Percentiles rank a stretch among this genome's conserved stretches.
phyloP scores from a whole-genome alignment of 352 stramenopile genomes.

The Globisporangium spinosum region DNA sequence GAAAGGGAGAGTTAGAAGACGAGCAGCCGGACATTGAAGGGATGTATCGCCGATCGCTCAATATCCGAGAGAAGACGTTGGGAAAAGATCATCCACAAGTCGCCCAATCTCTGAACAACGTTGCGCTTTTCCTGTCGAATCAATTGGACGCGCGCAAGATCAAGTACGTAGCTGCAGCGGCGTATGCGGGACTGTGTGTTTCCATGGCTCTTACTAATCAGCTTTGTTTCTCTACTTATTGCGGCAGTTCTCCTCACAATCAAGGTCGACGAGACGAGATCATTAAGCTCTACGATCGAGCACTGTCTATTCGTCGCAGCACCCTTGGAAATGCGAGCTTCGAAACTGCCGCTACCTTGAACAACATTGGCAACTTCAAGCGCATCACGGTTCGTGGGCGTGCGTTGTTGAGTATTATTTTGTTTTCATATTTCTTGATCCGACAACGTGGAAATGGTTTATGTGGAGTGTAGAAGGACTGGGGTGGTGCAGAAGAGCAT shows the following conservation, averaged over 20 bases:
- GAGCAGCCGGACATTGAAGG: slow-evolving; percentile 50
- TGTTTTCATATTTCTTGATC: background rate
- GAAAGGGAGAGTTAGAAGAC: slow-evolving; percentile 2
- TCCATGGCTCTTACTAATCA: slow-evolving; percentile 1
- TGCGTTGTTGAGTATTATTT: background rate
- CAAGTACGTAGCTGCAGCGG: slow-evolving; percentile 29
- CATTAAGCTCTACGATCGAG: slow-evolving; percentile 56
- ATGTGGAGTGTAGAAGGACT: slow-evolving; percentile 42
- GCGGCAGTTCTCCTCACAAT: slow-evolving; percentile 10
- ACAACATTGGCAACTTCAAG: slow-evolving; percentile 86
- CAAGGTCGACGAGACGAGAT: slow-evolving; percentile 51
- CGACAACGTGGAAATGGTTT: background rate
- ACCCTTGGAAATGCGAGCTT: slow-evolving; percentile 75
- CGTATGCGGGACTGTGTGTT: background rate
- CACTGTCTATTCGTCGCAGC: slow-evolving; percentile 61
- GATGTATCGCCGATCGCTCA: slow-evolving; percentile 74
- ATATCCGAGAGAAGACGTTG: slow-evolving; percentile 67
- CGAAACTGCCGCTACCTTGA: slow-evolving; percentile 74
- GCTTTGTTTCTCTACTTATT: background rate
- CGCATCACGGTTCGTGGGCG: slow-evolving; percentile 42
- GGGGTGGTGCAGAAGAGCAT: slow-evolving; percentile 55
- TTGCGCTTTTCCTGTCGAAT: slow-evolving; percentile 68
- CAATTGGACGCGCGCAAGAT: slow-evolving; percentile 52
- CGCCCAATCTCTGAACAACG: slow-evolving; percentile 77
- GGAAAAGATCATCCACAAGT: slow-evolving; percentile 73